Conservation (phyloP, 192 early-diverging fungal genomes). For the Glomus cerebriforme region DNA sequence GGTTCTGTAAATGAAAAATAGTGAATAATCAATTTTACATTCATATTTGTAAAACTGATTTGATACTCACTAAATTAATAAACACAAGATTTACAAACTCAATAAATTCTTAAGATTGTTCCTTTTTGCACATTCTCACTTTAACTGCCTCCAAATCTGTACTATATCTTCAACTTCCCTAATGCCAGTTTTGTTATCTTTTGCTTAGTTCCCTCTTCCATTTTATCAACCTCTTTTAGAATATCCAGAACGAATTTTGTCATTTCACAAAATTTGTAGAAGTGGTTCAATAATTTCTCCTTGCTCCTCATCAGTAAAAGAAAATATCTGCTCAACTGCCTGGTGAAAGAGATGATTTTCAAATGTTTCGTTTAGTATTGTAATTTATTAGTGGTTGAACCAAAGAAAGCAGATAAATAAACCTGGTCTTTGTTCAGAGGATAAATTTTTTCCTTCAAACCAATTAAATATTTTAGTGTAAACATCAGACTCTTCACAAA, state of each 20-base stretch:
- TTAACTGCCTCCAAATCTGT: slow-evolving; percentile 24
- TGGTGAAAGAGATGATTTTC: background rate
- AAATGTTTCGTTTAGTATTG: background rate
- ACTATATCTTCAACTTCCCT: slow-evolving; percentile 18
- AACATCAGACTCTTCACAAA: too few species aligned
- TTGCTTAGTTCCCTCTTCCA: slow-evolving; percentile 23
- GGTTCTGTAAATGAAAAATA: slow-evolving; percentile 22
- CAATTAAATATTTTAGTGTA: too few species aligned
- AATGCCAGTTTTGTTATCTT: slow-evolving; percentile 17
- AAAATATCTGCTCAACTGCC: background rate
- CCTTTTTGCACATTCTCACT: background rate
- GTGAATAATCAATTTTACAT: slow-evolving; percentile 3
- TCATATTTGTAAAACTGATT: background rate
- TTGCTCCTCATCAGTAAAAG: slow-evolving; percentile 15
- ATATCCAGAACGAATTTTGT: slow-evolving; percentile 14
- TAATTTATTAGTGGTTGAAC: too few species aligned
- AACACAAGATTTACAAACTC: background rate
- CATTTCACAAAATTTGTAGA: slow-evolving; percentile 24
- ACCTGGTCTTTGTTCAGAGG: too few species aligned
- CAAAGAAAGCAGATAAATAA: too few species aligned
- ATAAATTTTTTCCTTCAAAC: too few species aligned
- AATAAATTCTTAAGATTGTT: slow-evolving; percentile 9
- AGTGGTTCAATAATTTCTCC: slow-evolving; percentile 11
- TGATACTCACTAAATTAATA: slow-evolving; percentile 14
- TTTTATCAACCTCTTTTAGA: slow-evolving; percentile 18